phyloP scores from a whole-genome alignment of 495 filamentous ascomycete species.

The Aspergillus sclerotioniger region DNA sequence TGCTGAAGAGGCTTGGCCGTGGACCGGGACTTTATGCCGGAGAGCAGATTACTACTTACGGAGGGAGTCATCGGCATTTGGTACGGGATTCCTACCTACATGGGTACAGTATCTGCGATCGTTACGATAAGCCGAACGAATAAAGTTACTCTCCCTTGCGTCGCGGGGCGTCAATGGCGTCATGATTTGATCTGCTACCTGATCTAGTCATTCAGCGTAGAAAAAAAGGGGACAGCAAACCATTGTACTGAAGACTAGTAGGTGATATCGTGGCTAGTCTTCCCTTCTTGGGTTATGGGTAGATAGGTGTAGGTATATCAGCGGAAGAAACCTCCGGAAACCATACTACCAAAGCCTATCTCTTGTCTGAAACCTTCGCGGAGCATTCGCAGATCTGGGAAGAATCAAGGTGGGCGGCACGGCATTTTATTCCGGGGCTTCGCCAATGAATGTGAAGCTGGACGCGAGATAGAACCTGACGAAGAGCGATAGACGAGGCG shows the following conservation, averaged over 20 bases:
- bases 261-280: too few relatives aligned
- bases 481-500: neutral
- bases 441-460: neutral
- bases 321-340: neutral
- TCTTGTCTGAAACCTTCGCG: neutral
- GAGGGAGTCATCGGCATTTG: too few relatives aligned
- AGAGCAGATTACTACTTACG: too few relatives aligned
- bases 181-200: neutral
- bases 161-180: neutral
- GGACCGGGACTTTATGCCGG: too few relatives aligned
- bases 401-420: neutral
- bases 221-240: neutral
- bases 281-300: too few relatives aligned
- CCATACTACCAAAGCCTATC: neutral
- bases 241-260: neutral
- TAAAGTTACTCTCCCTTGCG: slow-evolving; percentile 1
- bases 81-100: too few relatives aligned
- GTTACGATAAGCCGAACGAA: neutral
- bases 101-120: too few relatives aligned
- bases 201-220: neutral
- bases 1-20: too few relatives aligned
- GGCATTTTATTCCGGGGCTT: neutral
- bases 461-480: neutral
- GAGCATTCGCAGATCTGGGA: neutral
- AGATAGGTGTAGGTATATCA: too few relatives aligned